A percentile compares a stretch with the other conserved stretches of the same genome.
Conservation (phyloP, 2,329 filamentous ascomycete species). For the Xylogone sp. region DNA sequence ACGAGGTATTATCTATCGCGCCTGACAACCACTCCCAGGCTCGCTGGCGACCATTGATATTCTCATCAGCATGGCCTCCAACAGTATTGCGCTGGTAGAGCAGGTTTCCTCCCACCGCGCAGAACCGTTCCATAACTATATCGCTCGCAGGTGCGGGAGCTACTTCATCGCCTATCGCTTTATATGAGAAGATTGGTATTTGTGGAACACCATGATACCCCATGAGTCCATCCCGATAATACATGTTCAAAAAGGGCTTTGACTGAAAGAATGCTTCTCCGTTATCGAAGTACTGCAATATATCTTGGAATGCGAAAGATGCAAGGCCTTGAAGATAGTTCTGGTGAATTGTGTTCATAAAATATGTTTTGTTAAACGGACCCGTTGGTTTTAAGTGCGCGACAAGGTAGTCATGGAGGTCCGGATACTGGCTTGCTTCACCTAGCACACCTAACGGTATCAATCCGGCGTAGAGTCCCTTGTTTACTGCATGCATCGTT, state of each 20-base stretch:
- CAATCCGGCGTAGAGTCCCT: constrained; percentile 7
- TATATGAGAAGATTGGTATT: constrained; percentile 46
- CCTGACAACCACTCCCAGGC: too few species aligned
- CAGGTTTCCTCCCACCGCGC: constrained; percentile 34
- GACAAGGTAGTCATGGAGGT: constrained; percentile 5
- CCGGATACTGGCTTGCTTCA: constrained; percentile 5
- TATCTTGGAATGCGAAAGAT: constrained; percentile 33
- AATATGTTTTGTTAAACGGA: constrained; percentile 30
- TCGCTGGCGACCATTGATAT: too few species aligned
- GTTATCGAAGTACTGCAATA: constrained; percentile 39
- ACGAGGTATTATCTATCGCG: not conserved
- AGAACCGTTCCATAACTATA: constrained; percentile 35
- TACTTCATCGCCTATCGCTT: constrained; percentile 42
- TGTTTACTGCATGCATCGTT: constrained; percentile 14
- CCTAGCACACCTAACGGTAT: constrained; percentile 13
- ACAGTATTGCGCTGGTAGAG: constrained; percentile 24
- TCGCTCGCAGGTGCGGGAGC: constrained; percentile 40
- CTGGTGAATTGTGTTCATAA: constrained; percentile 25
- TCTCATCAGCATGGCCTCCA: too few species aligned
- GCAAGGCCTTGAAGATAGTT: constrained; percentile 21
- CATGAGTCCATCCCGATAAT: constrained; percentile 1
- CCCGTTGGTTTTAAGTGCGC: constrained; percentile 15
- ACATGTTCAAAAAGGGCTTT: not conserved
- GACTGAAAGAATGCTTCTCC: constrained; percentile 25
- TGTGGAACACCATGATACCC: constrained; percentile 33